These are phyloP conservation scores for Dendrobium catenatum DNA, from an alignment of 106 monocot genomes.

Conservation along the genomic window DNA sequence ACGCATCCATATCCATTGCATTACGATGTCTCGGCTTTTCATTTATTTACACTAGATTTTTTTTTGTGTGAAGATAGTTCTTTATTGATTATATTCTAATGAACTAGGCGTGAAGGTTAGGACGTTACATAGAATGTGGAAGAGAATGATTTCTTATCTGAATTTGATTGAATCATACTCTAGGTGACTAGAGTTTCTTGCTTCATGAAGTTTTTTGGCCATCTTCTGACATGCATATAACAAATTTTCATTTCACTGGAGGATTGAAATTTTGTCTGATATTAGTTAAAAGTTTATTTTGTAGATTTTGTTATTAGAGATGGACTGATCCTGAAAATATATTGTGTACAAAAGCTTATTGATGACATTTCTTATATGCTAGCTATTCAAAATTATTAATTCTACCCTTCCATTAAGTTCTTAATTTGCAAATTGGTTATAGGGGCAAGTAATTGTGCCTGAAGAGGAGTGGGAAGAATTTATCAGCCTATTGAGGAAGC, in stretches of 20 bases:
- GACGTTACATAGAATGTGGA: neutral
- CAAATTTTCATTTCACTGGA: neutral
- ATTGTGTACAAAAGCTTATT: neutral
- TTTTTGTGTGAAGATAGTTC: neutral
- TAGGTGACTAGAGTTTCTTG: neutral
- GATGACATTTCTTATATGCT: neutral
- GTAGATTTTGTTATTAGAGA: neutral
- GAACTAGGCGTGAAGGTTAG: neutral
- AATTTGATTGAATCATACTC: neutral
- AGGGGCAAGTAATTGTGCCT: conserved; percentile 81
- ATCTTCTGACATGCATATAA: neutral
- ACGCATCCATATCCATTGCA: neutral
- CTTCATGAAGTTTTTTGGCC: neutral
- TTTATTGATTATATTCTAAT: neutral
- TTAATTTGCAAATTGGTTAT: conserved; percentile 6
- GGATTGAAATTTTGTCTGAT: neutral
- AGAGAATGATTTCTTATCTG: neutral
- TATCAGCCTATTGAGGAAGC: conserved; percentile 55
- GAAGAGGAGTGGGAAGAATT: conserved; percentile 92
- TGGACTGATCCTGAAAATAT: neutral
- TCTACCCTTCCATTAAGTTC: neutral
- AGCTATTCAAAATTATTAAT: neutral
- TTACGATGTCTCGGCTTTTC: neutral
- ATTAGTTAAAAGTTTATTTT: neutral
- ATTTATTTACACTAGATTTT: too few relatives aligned